Conservation (phyloP, 208 protist species). For the Trypanosoma platydactyli region DNA sequence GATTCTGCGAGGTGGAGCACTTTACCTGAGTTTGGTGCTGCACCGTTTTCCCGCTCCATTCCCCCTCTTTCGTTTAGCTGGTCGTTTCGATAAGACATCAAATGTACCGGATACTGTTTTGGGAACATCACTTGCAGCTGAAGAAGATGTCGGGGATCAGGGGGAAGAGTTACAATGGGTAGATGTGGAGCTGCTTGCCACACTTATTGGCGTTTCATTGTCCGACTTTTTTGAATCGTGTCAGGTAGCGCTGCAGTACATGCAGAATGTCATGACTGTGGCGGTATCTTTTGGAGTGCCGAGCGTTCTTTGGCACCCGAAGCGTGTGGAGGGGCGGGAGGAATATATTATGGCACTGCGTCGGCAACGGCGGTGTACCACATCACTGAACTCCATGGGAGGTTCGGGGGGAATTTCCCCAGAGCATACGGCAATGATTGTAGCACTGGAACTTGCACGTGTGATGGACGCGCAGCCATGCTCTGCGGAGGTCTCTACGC, state of each 20-base stretch:
- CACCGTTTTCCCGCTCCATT: slow-evolving; percentile 71
- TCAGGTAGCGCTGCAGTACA: slow-evolving; percentile 52
- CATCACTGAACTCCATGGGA: slow-evolving; percentile 2
- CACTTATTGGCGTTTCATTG: slow-evolving; percentile 59
- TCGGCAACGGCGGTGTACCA: slow-evolving; percentile 16
- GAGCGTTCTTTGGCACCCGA: slow-evolving; percentile 68
- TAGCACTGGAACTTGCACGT: slow-evolving; percentile 65
- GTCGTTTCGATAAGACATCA: slow-evolving; percentile 1
- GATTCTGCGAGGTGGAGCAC: slow-evolving; percentile 40
- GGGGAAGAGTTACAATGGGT: slow-evolving; percentile 74
- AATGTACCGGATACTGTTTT: too few species aligned
- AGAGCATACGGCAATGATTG: slow-evolving; percentile 79
- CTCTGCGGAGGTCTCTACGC: slow-evolving; percentile 42
- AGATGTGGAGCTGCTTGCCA: slow-evolving; percentile 67
- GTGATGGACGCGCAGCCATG: slow-evolving; percentile 52
- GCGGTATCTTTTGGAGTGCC: slow-evolving; percentile 54
- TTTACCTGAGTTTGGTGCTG: slow-evolving; percentile 73
- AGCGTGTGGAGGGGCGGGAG: slow-evolving; percentile 41
- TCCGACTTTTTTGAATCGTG: slow-evolving; percentile 73
- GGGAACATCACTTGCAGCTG: too few species aligned
- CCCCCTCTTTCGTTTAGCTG: slow-evolving; percentile 51
- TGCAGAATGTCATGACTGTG: slow-evolving; percentile 75
- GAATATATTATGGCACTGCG: slow-evolving; percentile 42
- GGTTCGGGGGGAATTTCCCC: slow-evolving; percentile 44
- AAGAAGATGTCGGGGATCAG: slow-evolving; percentile 1